Conservation (phyloP, 1,284 basidiomycete genomes). For the Ceratobasidium sp. region DNA sequence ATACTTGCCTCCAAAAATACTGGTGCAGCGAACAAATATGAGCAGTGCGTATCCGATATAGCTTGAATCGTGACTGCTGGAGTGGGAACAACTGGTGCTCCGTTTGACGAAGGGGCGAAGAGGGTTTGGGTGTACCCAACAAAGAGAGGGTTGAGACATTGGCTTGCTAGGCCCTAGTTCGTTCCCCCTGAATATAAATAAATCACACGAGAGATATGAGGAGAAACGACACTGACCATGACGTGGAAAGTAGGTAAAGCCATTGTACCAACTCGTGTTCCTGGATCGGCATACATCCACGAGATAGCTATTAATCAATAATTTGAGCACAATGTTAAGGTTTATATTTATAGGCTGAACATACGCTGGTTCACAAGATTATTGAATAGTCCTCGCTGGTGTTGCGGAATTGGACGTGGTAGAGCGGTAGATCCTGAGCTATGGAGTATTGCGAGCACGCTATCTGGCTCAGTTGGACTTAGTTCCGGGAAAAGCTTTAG, state of each 20-base stretch:
- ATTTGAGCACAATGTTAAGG: neutral
- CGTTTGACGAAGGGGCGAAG: conserved; percentile 40
- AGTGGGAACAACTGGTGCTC: conserved; percentile 40
- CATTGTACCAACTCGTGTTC: conserved; percentile 3
- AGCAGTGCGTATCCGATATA: neutral
- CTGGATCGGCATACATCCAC: neutral
- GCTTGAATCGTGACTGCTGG: conserved; percentile 43
- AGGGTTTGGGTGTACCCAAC: conserved; percentile 28
- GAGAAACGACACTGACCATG: neutral
- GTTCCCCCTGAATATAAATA: neutral
- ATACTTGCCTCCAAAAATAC: conserved; percentile 45
- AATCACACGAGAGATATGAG: neutral
- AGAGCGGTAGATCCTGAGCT: conserved; percentile 13
- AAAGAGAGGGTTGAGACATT: conserved; percentile 5
- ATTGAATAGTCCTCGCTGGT: conserved; percentile 15
- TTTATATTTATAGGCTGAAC: neutral
- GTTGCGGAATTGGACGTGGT: neutral
- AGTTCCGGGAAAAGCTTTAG: no score
- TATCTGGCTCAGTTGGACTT: no score
- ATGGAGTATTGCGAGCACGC: neutral
- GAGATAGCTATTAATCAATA: neutral
- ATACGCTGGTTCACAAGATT: neutral
- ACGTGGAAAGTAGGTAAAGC: conserved; percentile 21
- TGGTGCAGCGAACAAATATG: conserved; percentile 39
- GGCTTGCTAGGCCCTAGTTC: neutral